Conservation (phyloP, 2,329 filamentous ascomycete genomes). For the Colletotrichum graminicola region DNA sequence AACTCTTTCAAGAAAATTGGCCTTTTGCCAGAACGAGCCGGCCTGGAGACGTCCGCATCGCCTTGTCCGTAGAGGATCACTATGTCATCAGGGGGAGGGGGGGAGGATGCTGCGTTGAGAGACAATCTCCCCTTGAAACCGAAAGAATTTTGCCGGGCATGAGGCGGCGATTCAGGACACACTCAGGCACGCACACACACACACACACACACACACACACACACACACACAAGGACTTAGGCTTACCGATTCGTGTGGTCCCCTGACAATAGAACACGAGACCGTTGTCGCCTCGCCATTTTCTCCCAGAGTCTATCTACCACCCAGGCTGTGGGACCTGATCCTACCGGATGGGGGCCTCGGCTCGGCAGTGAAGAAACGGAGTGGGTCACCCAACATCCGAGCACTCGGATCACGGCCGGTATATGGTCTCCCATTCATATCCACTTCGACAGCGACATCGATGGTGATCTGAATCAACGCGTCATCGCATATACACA, state of each 20-base stretch:
- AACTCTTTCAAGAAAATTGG: not conserved
- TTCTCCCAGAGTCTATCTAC: not conserved
- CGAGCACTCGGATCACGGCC: constrained; percentile 6
- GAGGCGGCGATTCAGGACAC: constrained; percentile 30
- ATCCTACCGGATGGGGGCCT: constrained; percentile 11
- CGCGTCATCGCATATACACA: constrained; percentile 14
- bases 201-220: not conserved
- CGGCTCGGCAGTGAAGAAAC: constrained; percentile 26
- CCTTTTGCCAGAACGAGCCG: not conserved
- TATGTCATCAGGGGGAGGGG: not conserved
- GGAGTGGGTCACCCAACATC: constrained; percentile 6
- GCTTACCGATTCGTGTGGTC: constrained; percentile 19
- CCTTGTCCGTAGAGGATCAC: not conserved
- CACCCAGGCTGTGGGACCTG: not conserved
- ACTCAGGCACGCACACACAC: not conserved
- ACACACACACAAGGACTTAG: not conserved
- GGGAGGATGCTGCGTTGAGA: not conserved
- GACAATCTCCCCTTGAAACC: constrained; percentile 38
- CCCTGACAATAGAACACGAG: constrained; percentile 16
- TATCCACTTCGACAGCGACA: not conserved
- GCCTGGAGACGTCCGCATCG: not conserved
- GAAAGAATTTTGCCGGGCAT: constrained; percentile 29
- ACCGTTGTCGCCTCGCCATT: not conserved
- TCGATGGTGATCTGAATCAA: not conserved
- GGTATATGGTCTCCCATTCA: not conserved